Evolutionary conservation across 163 green algal species (phyloP).

Genomic region (Prototheca stagnorum): DNA sequence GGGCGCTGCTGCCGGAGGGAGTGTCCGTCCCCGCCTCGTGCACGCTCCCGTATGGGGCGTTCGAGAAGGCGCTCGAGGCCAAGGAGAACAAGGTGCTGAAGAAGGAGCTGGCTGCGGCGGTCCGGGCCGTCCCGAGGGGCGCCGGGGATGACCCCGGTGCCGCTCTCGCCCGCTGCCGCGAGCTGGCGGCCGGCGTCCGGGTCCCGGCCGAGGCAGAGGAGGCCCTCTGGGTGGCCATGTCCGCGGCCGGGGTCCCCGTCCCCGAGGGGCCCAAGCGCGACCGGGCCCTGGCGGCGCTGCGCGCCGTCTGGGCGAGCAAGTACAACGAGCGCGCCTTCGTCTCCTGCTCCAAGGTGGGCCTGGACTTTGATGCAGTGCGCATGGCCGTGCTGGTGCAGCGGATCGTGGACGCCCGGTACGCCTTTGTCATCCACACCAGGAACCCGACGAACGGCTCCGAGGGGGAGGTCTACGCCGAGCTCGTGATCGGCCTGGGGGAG

Average conservation of each 20-base stretch:
- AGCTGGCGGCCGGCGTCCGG: conserved; percentile 49
- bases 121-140: conserved; percentile 15
- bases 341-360: conserved; percentile 62
- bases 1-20: conserved; percentile 62
- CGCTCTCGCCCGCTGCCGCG: conserved; percentile 41
- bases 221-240: conserved; percentile 42
- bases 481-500: conserved; percentile 70
- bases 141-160: conserved; percentile 11
- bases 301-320: conserved; percentile 90
- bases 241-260: conserved; percentile 42
- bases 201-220: conserved; percentile 39
- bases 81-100: conserved; percentile 50
- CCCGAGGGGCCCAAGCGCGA: conserved; percentile 43
- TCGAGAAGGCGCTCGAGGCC: conserved; percentile 69
- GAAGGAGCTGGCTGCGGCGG: conserved; percentile 24
- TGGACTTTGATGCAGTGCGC: conserved; percentile 75
- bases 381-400: conserved; percentile 97
- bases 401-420: conserved; percentile 85
- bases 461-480: conserved; percentile 45
- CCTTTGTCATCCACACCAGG: conserved; percentile 97
- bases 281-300: conserved; percentile 42
- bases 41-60: conserved; percentile 83
- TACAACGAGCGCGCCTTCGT: conserved; percentile 96
- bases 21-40: conserved; percentile 75
- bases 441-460: conserved; percentile 67